These are phyloP conservation scores for Nyssa sinensis DNA, from an alignment of 148 eudicot genomes.

Conservation along the genomic window DNA sequence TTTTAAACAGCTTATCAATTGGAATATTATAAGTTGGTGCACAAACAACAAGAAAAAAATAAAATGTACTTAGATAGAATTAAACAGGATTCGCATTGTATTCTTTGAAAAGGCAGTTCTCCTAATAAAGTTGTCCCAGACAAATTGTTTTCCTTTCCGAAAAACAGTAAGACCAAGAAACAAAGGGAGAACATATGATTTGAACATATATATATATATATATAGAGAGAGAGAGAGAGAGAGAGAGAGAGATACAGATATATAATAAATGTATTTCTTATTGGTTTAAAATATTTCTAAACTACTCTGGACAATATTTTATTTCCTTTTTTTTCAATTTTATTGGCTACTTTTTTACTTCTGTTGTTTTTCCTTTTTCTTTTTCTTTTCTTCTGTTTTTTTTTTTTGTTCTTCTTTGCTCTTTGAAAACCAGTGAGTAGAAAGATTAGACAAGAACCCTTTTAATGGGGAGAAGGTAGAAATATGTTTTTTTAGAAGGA, in stretches of 20 bases:
- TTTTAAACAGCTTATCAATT: neutral
- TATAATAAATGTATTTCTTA: too few relatives aligned
- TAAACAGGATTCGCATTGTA: neutral
- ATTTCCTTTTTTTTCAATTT: neutral
- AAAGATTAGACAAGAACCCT: constrained; percentile 4
- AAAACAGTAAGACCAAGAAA: neutral
- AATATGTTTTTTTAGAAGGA: neutral
- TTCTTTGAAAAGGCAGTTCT: neutral
- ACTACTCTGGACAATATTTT: neutral
- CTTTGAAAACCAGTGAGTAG: neutral
- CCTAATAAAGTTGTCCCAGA: constrained; percentile 8
- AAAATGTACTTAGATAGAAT: neutral
- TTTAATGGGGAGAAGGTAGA: neutral
- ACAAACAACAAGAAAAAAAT: constrained; percentile 1
- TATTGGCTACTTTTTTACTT: neutral
- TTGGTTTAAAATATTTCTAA: neutral
- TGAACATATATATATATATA: too few relatives aligned
- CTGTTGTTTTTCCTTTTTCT: neutral
- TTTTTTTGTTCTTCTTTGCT: neutral
- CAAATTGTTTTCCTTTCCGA: neutral
- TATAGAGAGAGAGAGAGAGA: too few relatives aligned
- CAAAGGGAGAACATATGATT: too few relatives aligned
- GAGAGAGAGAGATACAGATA: too few relatives aligned
- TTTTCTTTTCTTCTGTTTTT: neutral
- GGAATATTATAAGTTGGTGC: neutral